These are phyloP conservation scores for Rugosomyces carneus DNA, from an alignment of 1,284 basidiomycete genomes.

Conservation along the genomic window DNA sequence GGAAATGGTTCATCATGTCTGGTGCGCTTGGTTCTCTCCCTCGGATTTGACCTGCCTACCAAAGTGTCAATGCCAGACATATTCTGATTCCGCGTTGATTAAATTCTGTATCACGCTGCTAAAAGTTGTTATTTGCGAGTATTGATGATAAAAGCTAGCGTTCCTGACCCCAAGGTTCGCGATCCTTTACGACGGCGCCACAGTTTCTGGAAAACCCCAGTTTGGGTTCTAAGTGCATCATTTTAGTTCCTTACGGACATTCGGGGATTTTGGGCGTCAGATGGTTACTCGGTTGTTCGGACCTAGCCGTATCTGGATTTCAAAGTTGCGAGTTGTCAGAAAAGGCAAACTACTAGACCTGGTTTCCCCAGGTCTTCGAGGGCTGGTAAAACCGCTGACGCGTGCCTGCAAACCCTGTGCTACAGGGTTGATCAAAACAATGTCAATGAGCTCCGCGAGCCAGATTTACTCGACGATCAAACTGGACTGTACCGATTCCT, in stretches of 20 bases:
- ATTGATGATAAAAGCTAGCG: slow-evolving; percentile 11
- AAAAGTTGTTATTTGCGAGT: slow-evolving; percentile 10
- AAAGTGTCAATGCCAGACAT: slow-evolving; percentile 9
- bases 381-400: slow-evolving; percentile 28
- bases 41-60: neutral
- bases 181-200: slow-evolving; percentile 23
- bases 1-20: slow-evolving; percentile 1
- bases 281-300: slow-evolving; percentile 24
- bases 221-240: slow-evolving; percentile 21
- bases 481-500: slow-evolving; percentile 33
- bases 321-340: slow-evolving; percentile 30
- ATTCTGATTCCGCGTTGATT: slow-evolving; percentile 10
- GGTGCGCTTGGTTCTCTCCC: slow-evolving; percentile 5
- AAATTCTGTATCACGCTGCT: neutral
- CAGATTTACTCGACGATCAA: slow-evolving; percentile 35
- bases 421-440: slow-evolving; percentile 34
- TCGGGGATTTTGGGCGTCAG: slow-evolving; percentile 29
- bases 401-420: slow-evolving; percentile 36
- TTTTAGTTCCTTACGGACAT: slow-evolving; percentile 22
- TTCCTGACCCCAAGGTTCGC: slow-evolving; percentile 7
- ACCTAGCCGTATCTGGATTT: slow-evolving; percentile 31
- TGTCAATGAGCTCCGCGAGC: slow-evolving; percentile 35
- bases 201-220: slow-evolving; percentile 22
- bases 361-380: slow-evolving; percentile 28
- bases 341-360: slow-evolving; percentile 26